Percentiles rank a stretch among this genome's conserved stretches.
phyloP scores from a whole-genome alignment of 805 yeast species.

The Candida coleopterorum region DNA sequence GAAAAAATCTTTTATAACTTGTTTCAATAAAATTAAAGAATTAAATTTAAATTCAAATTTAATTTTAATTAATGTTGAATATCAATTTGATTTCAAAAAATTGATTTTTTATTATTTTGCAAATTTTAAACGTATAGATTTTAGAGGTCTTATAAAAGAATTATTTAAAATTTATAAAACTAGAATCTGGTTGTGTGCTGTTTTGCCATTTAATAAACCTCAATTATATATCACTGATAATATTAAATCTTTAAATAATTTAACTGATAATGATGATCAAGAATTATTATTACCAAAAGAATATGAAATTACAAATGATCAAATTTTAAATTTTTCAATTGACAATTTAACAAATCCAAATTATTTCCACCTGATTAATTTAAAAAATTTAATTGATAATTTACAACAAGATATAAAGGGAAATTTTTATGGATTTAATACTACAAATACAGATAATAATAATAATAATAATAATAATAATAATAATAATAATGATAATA shows the following conservation, averaged over 20 bases:
- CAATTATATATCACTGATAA: constrained; percentile 19
- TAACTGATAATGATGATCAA: not conserved
- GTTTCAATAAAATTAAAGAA: constrained; percentile 44
- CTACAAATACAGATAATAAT: not conserved
- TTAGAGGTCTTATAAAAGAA: constrained; percentile 40
- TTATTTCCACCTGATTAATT: constrained; percentile 49
- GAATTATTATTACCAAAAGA: constrained; percentile 26
- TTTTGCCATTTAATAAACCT: constrained; percentile 37
- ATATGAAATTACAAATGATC: constrained; percentile 35
- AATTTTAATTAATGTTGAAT: constrained; percentile 42
- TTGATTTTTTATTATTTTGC: constrained; percentile 44
- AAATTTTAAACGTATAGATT: constrained; percentile 41
- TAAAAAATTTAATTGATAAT: constrained; percentile 42
- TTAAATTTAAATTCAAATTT: constrained; percentile 42
- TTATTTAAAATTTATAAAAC: constrained; percentile 43
- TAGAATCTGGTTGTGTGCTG: constrained; percentile 46
- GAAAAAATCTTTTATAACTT: constrained; percentile 63
- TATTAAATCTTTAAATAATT: not conserved
- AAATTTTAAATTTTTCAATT: constrained; percentile 38
- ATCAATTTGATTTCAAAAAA: constrained; percentile 42
- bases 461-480: not conserved
- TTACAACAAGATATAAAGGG: constrained; percentile 40
- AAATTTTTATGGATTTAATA: constrained; percentile 37
- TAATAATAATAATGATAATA: not conserved
- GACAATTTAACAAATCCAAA: constrained; percentile 38